Evolutionary conservation across 2,329 filamentous ascomycete species (phyloP).

Genomic region (Botrytis squamosa): DNA sequence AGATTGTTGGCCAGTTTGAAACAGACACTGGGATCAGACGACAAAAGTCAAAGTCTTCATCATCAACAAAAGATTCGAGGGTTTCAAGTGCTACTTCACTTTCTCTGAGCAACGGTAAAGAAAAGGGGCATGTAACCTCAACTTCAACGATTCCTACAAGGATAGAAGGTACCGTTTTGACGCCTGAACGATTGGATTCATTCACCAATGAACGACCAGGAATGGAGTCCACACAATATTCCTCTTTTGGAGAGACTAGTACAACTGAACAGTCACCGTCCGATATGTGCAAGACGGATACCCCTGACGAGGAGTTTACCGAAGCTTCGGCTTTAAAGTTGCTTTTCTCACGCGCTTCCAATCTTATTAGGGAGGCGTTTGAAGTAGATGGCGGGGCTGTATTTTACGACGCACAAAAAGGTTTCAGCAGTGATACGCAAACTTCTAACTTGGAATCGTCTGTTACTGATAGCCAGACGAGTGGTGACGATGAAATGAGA

Average conservation of each 20-base stretch:
- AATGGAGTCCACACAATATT: constrained; percentile 23
- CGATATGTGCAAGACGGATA: constrained; percentile 12
- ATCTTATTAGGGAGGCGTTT: constrained; percentile 39
- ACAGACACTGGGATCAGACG: constrained; percentile 26
- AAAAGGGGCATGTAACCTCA: constrained; percentile 32
- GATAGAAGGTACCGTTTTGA: constrained; percentile 27
- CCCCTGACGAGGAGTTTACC: constrained; percentile 28
- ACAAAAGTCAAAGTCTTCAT: constrained; percentile 27
- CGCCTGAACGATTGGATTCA: constrained; percentile 4
- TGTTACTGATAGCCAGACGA: constrained; percentile 21
- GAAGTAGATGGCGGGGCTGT: constrained; percentile 39
- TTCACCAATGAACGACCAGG: constrained; percentile 23
- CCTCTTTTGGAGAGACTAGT: constrained; percentile 27
- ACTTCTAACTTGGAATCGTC: background rate
- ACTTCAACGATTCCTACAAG: constrained; percentile 25
- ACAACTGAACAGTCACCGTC: constrained; percentile 28
- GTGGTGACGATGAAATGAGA: constrained; percentile 7
- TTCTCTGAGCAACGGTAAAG: constrained; percentile 27
- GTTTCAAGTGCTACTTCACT: constrained; percentile 21
- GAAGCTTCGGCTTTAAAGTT: constrained; percentile 34
- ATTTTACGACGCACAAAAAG: constrained; percentile 39
- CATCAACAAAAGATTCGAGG: constrained; percentile 24
- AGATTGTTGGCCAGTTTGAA: constrained; percentile 36
- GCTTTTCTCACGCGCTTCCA: constrained; percentile 38
- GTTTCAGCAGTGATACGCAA: constrained; percentile 26